Base-by-base conservation (phyloP, 2,329 filamentous ascomycete genomes). In the Metarhizium guizhouense region DNA sequence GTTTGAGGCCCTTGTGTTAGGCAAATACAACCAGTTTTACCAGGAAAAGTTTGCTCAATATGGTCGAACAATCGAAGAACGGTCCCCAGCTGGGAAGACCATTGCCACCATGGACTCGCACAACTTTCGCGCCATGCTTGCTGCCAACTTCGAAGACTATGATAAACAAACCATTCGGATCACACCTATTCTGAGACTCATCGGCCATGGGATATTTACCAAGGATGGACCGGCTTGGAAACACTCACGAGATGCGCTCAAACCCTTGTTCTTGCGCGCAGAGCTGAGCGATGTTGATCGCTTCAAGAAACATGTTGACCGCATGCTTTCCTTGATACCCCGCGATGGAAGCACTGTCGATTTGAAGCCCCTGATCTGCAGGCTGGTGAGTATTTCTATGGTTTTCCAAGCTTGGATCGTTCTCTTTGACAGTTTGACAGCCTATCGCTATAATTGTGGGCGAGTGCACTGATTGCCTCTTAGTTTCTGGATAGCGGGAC, bases 401-500 rank as follows among this genome's bases (percentile, higher is more conserved):
- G 7, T 34, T 34, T 34, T 34, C 32, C 38, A 40, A 40, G 3
- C 14, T 40, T 40, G 38, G 13, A 13, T 5, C 8, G 4, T 13
- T 13, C 7, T 14, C 13, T 13, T 13, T 5, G 38, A 40, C 5
- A 5, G 14, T 14, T 16, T 40, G 38, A 11, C 38, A 16, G 8
- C 38, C 38, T 11, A 25, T 45, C 11, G 11, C 42, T 20, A 47
- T 14, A 40, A 32, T 7, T 6, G 6, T 34, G 14, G 16, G 38
- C 34, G 14, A 30, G 32, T 8, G n/a, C 18, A 20, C 38, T 56
- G 38, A 56, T 45, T 13, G 4, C 25, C 11, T 10, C 29, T 13
- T 16, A 56, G 55, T 56, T 56, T 20, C 51, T 56, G 10, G 55
- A 56, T 30, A 56, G 52, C 40, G 55, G 52, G 13, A 56, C 55